Base-by-base conservation (phyloP, 306 rosid genomes). In the Citrullus colocynthis region DNA sequence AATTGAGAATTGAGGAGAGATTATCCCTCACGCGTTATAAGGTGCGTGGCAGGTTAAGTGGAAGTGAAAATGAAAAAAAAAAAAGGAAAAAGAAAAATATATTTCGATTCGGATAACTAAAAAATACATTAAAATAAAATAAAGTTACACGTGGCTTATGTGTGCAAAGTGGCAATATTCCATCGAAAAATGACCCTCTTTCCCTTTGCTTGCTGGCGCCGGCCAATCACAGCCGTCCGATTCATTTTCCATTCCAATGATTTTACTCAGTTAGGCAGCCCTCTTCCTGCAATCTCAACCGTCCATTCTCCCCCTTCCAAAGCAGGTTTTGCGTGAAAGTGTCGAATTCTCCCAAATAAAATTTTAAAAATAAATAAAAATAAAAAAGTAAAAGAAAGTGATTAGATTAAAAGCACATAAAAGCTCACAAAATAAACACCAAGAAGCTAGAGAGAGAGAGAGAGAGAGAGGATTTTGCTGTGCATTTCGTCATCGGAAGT, bases 181-280 rank as follows among this genome's bases (percentile, higher is more conserved):
- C 72, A 73, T 80, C 58, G 36, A 83, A 87, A 81, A 79, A 78
- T 42, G 83, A 87, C 78, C 32, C 63, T 54, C 51, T 54, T 48
- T 13, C 11, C 4, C 9, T 39, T 79, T 85, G 90, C 88, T 85
- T 44, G 87, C 78, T 80, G 87, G 88, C 90, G 77, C 30, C 10
- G 44, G 8, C 78, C 51, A 78, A 17, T 30, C 49, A 2, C 9
- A 21, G 41, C 84, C 90, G 86, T 83, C 16, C 0, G 86, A 82
- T 87, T 7, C 28, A 0, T 1, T 6, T 1, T 1, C 3, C 37
- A 3, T 78, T 79, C 80, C 42, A 41, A 85, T 83, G 83, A 83
- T 11, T 6, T 8, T 8, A 2, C 1, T 6, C 55, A 0, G 63
- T 41, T 73, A 71, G 71, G 77, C 54, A 49, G 39, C 52, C 21